Evolutionary conservation across 2,329 filamentous ascomycete genomes (phyloP).

Genomic region (Lecanicillium sp.): DNA sequence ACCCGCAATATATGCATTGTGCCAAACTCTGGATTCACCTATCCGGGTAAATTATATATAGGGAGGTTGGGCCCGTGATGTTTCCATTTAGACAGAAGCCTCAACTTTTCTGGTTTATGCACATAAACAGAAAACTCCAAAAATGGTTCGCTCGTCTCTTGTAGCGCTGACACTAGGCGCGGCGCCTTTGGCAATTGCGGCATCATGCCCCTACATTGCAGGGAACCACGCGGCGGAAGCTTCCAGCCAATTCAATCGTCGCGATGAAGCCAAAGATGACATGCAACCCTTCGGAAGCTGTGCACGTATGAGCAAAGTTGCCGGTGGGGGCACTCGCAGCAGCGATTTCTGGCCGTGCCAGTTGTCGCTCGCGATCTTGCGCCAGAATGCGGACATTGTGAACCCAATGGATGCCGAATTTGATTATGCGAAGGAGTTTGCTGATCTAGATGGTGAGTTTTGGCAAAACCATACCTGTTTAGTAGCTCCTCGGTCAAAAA

Average conservation of each 20-base stretch:
- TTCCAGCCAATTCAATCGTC: neutral
- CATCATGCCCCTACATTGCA: constrained; percentile 6
- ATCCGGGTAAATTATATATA: too few relatives aligned
- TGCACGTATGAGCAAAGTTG: constrained; percentile 25
- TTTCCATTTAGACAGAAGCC: too few relatives aligned
- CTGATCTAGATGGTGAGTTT: constrained; percentile 41
- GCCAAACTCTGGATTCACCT: too few relatives aligned
- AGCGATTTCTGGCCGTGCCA: constrained; percentile 67
- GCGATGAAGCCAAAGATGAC: neutral
- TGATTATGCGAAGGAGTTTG: constrained; percentile 65
- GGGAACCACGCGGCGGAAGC: constrained; percentile 2
- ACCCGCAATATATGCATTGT: too few relatives aligned
- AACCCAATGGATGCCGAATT: constrained; percentile 60
- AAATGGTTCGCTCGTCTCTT: constrained; percentile 3
- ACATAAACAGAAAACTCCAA: too few relatives aligned
- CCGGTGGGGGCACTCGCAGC: constrained; percentile 59
- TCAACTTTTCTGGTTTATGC: too few relatives aligned
- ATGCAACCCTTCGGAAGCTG: constrained; percentile 3
- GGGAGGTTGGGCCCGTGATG: too few relatives aligned
- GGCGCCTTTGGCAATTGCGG: constrained; percentile 1
- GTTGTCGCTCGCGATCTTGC: constrained; percentile 61
- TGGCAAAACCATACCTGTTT: neutral
- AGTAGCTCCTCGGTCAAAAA: too few relatives aligned
- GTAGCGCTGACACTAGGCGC: constrained; percentile 5
- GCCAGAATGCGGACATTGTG: constrained; percentile 55